Percentiles rank a stretch among this genome's conserved stretches.
Evolutionary conservation across 177 flowering plant species (phyloP).

Genomic region (Vitis hybrid): DNA sequence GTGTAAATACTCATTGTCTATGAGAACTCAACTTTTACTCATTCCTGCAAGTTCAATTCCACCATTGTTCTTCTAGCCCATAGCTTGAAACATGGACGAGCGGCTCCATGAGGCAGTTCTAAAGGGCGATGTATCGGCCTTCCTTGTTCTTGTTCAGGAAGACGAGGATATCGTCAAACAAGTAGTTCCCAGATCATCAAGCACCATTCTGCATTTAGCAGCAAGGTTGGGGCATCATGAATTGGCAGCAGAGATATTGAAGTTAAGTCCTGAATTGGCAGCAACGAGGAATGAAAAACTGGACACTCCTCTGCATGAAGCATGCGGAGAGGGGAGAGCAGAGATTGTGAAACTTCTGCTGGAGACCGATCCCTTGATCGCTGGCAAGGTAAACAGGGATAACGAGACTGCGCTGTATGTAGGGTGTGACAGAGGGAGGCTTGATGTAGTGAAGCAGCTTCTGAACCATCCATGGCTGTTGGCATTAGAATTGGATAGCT

Average conservation of each 20-base stretch:
- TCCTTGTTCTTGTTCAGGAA: slow-evolving; percentile 30
- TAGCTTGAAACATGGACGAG: slow-evolving; percentile 26
- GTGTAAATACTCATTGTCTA: too few species aligned
- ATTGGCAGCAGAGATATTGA: slow-evolving; percentile 37
- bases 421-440: slow-evolving; percentile 41
- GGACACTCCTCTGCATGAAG: slow-evolving; percentile 62
- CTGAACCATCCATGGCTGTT: slow-evolving; percentile 28
- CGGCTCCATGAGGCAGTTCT: slow-evolving; percentile 27
- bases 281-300: slow-evolving; percentile 31
- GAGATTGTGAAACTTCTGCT: slow-evolving; percentile 32
- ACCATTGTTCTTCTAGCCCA: too few species aligned
- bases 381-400: slow-evolving; percentile 25
- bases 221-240: slow-evolving; percentile 43
- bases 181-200: slow-evolving; percentile 11
- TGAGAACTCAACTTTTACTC: too few species aligned
- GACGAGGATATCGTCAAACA: slow-evolving; percentile 25
- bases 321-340: slow-evolving; percentile 47
- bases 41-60: too few species aligned
- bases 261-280: slow-evolving; percentile 36
- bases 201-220: slow-evolving; percentile 44
- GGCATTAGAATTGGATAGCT: slow-evolving; percentile 35
- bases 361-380: slow-evolving; percentile 30
- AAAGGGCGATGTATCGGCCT: slow-evolving; percentile 24
- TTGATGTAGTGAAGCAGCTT: slow-evolving; percentile 33
- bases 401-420: slow-evolving; percentile 34